These are phyloP conservation scores for Colletotrichum costaricense DNA, from an alignment of 2,329 filamentous ascomycete species.

Conservation along the genomic window DNA sequence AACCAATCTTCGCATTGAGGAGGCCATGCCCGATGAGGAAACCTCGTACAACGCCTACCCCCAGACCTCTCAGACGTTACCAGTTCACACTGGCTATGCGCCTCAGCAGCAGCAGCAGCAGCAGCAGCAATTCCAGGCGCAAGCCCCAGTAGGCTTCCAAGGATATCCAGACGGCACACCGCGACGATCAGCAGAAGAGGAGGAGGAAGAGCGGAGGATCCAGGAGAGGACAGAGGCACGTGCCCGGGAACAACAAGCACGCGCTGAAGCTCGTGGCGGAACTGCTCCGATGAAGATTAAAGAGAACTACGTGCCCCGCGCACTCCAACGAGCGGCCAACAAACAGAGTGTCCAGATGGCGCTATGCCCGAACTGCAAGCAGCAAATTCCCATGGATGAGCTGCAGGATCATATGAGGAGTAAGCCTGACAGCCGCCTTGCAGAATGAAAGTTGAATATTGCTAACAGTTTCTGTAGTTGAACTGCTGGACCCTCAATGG, in stretches of 20 bases:
- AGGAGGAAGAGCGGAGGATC: slow-evolving; percentile 73
- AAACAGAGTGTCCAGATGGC: slow-evolving; percentile 74
- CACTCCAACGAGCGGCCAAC: slow-evolving; percentile 77
- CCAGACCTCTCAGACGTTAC: slow-evolving; percentile 54
- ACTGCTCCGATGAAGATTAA: slow-evolving; percentile 86
- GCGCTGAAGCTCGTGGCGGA: slow-evolving; percentile 79
- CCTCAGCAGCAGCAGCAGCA: slow-evolving; percentile 50
- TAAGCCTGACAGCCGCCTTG: slow-evolving; percentile 51
- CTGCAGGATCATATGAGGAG: slow-evolving; percentile 93
- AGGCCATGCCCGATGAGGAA: slow-evolving; percentile 88
- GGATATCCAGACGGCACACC: slow-evolving; percentile 40
- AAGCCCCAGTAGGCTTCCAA: slow-evolving; percentile 42
- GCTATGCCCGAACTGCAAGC: slow-evolving; percentile 92
- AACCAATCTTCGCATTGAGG: slow-evolving; percentile 87
- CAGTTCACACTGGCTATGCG: slow-evolving; percentile 55
- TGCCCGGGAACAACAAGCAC: slow-evolving; percentile 77
- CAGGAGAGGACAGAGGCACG: slow-evolving; percentile 71
- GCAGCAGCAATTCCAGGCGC: slow-evolving; percentile 45
- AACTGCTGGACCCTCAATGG: slow-evolving; percentile 93
- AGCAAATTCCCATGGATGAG: slow-evolving; percentile 88
- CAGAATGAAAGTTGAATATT: neutral
- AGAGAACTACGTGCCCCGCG: slow-evolving; percentile 90
- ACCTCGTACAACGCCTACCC: slow-evolving; percentile 66
- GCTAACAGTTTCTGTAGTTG: slow-evolving; percentile 69
- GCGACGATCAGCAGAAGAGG: slow-evolving; percentile 59